Evolutionary conservation across 148 eudicot genomes (phyloP).

Genomic region (Silene latifolia): DNA sequence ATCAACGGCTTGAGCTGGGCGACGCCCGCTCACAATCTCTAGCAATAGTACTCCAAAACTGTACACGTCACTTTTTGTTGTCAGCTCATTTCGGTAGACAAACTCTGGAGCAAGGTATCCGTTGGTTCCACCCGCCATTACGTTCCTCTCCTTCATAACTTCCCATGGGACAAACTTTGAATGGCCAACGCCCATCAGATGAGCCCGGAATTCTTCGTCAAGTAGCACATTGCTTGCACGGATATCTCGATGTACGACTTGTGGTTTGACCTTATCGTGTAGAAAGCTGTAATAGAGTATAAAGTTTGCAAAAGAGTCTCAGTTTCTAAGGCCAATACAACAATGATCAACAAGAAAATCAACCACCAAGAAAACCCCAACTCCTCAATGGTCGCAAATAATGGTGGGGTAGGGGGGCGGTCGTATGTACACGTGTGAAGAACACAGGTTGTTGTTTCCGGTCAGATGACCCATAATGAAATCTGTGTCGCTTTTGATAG

Average conservation of each 20-base stretch:
- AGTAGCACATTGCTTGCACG: constrained; percentile 86
- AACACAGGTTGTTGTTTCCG: no score
- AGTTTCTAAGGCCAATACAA: background rate
- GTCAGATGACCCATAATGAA: background rate
- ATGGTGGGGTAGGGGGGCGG: background rate
- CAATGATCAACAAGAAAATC: background rate
- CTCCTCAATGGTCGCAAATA: background rate
- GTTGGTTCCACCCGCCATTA: constrained; percentile 89
- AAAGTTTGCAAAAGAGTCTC: background rate
- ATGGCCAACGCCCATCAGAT: constrained; percentile 86
- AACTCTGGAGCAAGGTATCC: constrained; percentile 92
- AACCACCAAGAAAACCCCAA: background rate
- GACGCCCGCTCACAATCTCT: constrained; percentile 82
- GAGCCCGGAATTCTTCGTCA: constrained; percentile 82
- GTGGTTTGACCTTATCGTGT: constrained; percentile 95
- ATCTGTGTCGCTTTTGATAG: background rate
- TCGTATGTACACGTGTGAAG: no score
- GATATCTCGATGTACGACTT: constrained; percentile 87
- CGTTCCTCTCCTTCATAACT: constrained; percentile 84
- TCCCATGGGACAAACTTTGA: constrained; percentile 96
- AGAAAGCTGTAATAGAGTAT: constrained; percentile 51
- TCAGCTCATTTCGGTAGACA: constrained; percentile 87
- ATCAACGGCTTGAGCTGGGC: constrained; percentile 89
- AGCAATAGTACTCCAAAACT: constrained; percentile 87
- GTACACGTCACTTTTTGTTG: constrained; percentile 93